Evolutionary conservation across 2,329 filamentous ascomycete genomes (phyloP).

Genomic region (Colletotrichum endophyticum): DNA sequence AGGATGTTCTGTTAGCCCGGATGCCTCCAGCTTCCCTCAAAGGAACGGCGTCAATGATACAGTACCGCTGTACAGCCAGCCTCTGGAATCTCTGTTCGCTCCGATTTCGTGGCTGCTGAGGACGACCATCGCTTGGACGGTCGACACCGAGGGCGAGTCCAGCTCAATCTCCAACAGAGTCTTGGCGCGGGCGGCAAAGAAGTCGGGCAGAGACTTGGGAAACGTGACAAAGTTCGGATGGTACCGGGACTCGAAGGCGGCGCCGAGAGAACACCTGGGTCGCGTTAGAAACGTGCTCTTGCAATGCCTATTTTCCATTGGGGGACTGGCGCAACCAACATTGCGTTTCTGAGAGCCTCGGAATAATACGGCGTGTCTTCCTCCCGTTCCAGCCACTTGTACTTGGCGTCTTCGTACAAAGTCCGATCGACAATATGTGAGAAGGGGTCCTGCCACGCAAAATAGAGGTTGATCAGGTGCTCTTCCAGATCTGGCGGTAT

Average conservation of each 20-base stretch:
- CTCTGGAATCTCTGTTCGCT: constrained; percentile 28
- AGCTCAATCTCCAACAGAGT: constrained; percentile 29
- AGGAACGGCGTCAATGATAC: not conserved
- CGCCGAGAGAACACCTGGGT: constrained; percentile 42
- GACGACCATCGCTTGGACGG: constrained; percentile 29
- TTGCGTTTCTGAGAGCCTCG: constrained; percentile 29
- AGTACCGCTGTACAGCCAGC: constrained; percentile 30
- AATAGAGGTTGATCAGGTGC: constrained; percentile 26
- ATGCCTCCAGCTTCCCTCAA: not conserved
- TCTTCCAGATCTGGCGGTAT: constrained; percentile 18
- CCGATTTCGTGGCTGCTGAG: constrained; percentile 30
- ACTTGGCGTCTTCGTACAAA: constrained; percentile 24
- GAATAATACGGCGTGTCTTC: constrained; percentile 31
- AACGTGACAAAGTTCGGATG: constrained; percentile 39
- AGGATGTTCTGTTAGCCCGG: constrained; percentile 17
- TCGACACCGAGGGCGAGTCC: constrained; percentile 28
- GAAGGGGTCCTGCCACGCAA: constrained; percentile 27
- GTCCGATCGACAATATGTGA: constrained; percentile 28
- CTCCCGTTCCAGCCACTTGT: not conserved
- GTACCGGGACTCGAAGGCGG: constrained; percentile 45
- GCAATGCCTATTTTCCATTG: rapidly evolving
- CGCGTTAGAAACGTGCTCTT: not conserved
- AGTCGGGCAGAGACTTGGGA: constrained; percentile 37
- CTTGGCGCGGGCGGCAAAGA: constrained; percentile 30
- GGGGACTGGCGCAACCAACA: constrained; percentile 19